These are phyloP conservation scores for Wickerhamomyces rabaulensis DNA, from an alignment of 805 yeast genomes.

Conservation along the genomic window DNA sequence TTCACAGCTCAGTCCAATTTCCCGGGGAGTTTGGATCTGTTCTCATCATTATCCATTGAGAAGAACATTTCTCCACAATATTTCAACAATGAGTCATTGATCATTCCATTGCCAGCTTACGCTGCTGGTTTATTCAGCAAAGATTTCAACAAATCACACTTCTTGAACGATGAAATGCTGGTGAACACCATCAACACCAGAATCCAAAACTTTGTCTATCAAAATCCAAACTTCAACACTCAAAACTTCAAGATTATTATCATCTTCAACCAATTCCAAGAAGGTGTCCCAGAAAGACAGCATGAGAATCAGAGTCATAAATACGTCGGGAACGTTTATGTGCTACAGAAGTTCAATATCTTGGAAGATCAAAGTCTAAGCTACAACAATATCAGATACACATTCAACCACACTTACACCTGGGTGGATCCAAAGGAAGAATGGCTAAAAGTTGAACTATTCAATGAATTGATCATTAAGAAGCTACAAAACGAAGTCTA, in stretches of 20 bases:
- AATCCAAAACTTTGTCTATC: slow-evolving; percentile 15
- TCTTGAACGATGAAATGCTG: slow-evolving; percentile 15
- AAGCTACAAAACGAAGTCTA: slow-evolving; percentile 18
- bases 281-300: slow-evolving; percentile 20
- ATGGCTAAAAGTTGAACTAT: slow-evolving; percentile 14
- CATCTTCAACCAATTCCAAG: slow-evolving; percentile 18
- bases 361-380: slow-evolving; percentile 17
- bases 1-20: slow-evolving; percentile 16
- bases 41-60: slow-evolving; percentile 16
- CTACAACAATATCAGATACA: slow-evolving; percentile 16
- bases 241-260: slow-evolving; percentile 16
- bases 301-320: slow-evolving; percentile 20
- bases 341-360: slow-evolving; percentile 14
- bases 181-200: slow-evolving; percentile 13
- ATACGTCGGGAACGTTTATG: slow-evolving; percentile 23
- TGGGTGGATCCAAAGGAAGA: slow-evolving; percentile 23
- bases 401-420: slow-evolving; percentile 19
- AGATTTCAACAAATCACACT: slow-evolving; percentile 17
- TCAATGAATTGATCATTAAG: slow-evolving; percentile 20
- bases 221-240: slow-evolving; percentile 10
- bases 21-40: slow-evolving; percentile 19
- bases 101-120: slow-evolving; percentile 20
- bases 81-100: slow-evolving; percentile 17
- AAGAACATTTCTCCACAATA: slow-evolving; percentile 10
- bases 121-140: slow-evolving; percentile 19